A percentile compares a stretch with the other conserved stretches of the same genome.
Evolutionary conservation across 768 basidiomycete species (phyloP).

Genomic region (Kwoniella newhampshirensis): DNA sequence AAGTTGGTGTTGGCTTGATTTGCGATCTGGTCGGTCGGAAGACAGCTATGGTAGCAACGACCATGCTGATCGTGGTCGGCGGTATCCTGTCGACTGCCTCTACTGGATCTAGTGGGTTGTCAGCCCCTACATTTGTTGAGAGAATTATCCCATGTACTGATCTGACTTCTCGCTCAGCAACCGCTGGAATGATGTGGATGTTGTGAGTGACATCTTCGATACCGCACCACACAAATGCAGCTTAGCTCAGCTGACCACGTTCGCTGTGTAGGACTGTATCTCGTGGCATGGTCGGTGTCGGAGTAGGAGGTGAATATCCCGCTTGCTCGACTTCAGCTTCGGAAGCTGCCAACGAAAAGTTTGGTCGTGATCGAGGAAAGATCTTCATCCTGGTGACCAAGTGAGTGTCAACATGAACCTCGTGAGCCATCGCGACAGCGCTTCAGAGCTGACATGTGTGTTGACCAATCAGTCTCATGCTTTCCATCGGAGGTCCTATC

Average conservation of each 20-base stretch:
- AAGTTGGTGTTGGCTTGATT: constrained; percentile 62
- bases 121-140: too few relatives aligned
- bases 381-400: constrained; percentile 77
- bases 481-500: constrained; percentile 66
- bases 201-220: constrained; percentile 45
- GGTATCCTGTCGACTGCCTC: constrained; percentile 69
- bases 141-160: too few relatives aligned
- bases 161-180: constrained; percentile 20
- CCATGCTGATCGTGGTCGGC: constrained; percentile 68
- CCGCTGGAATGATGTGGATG: constrained; percentile 69
- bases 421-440: background rate
- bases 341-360: constrained; percentile 72
- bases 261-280: constrained; percentile 62
- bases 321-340: constrained; percentile 68
- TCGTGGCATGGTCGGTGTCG: constrained; percentile 60
- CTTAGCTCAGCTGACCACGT: too few relatives aligned
- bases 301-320: constrained; percentile 76
- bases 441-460: background rate
- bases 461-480: constrained; percentile 29
- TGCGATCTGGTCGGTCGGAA: constrained; percentile 75
- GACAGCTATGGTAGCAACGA: constrained; percentile 69
- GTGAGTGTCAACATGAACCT: constrained; percentile 56
- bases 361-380: constrained; percentile 63
- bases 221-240: too few relatives aligned
- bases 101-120: constrained; percentile 61